Conservation (phyloP, 345 rosid species). For the Populus alba region DNA sequence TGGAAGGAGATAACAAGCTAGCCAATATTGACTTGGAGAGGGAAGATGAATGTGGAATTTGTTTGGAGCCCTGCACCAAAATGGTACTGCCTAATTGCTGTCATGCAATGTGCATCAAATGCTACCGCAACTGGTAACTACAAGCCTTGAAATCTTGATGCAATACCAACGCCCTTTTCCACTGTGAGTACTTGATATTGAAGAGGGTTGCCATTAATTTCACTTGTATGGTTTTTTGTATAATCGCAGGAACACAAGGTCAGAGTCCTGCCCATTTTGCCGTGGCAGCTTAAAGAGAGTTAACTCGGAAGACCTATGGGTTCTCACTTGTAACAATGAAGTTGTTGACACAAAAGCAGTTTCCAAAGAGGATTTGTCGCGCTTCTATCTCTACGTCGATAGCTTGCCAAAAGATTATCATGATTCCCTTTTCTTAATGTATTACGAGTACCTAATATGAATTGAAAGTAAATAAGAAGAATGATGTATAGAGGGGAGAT, state of each 20-base stretch:
- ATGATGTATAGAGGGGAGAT: conserved; percentile 52
- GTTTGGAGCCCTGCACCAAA: conserved; percentile 93
- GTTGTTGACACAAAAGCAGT: conserved; percentile 75
- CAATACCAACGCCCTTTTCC: background rate
- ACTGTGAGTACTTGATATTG: background rate
- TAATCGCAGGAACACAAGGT: conserved; percentile 72
- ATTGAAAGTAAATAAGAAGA: conserved; percentile 10
- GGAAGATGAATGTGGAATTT: conserved; percentile 96
- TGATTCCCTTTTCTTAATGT: conserved; percentile 71
- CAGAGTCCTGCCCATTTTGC: conserved; percentile 95
- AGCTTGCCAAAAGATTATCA: conserved; percentile 83
- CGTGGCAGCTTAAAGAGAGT: conserved; percentile 94
- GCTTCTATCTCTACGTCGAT: conserved; percentile 75
- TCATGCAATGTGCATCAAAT: conserved; percentile 95
- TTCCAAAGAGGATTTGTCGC: conserved; percentile 60
- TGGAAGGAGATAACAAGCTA: conserved; percentile 44
- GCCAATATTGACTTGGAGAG: conserved; percentile 59
- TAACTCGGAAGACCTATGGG: conserved; percentile 95
- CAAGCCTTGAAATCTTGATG: background rate
- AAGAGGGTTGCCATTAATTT: background rate
- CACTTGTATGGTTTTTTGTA: background rate
- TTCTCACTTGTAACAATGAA: conserved; percentile 75
- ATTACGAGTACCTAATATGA: conserved; percentile 83
- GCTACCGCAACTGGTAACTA: conserved; percentile 85
- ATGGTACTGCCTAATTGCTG: conserved; percentile 91